Evolutionary conservation across 768 basidiomycete species (phyloP).

Genomic region (Gautieria morchelliformis): DNA sequence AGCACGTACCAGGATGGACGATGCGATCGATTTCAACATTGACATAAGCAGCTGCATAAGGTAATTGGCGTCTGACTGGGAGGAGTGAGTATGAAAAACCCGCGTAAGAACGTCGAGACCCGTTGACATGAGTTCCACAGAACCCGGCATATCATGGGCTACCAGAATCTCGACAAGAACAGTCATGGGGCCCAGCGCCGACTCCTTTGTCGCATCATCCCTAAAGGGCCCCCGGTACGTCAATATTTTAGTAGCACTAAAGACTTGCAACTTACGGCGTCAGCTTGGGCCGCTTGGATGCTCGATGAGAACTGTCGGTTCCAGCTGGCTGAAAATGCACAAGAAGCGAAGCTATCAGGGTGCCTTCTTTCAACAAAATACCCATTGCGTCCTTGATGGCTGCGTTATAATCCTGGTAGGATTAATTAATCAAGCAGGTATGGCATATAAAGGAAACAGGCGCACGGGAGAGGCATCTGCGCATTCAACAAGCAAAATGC

Average conservation of each 20-base stretch:
- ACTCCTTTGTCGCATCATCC: slow-evolving; percentile 22
- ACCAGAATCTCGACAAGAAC: slow-evolving; percentile 64
- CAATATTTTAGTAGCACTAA: background rate
- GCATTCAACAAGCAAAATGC: slow-evolving; percentile 44
- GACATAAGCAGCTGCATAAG: slow-evolving; percentile 79
- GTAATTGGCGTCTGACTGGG: slow-evolving; percentile 62
- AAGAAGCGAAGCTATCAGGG: slow-evolving; percentile 46
- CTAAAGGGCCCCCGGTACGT: background rate
- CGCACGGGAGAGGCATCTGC: slow-evolving; percentile 43
- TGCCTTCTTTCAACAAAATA: slow-evolving; percentile 37
- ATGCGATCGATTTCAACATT: slow-evolving; percentile 59
- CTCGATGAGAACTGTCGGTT: slow-evolving; percentile 33
- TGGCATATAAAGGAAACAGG: background rate
- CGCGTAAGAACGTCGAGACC: slow-evolving; percentile 66
- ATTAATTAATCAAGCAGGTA: background rate
- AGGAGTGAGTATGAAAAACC: slow-evolving; percentile 45
- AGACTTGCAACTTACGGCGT: slow-evolving; percentile 31
- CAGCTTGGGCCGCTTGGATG: slow-evolving; percentile 56
- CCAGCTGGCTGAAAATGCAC: slow-evolving; percentile 36
- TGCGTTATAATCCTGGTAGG: slow-evolving; percentile 27
- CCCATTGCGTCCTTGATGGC: slow-evolving; percentile 40
- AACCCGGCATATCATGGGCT: slow-evolving; percentile 54
- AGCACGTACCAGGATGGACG: slow-evolving; percentile 40
- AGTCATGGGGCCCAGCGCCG: slow-evolving; percentile 38
- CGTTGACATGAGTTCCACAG: slow-evolving; percentile 58